Evolutionary conservation across 768 basidiomycete species (phyloP).

Genomic region (Favolaschia claudopus): DNA sequence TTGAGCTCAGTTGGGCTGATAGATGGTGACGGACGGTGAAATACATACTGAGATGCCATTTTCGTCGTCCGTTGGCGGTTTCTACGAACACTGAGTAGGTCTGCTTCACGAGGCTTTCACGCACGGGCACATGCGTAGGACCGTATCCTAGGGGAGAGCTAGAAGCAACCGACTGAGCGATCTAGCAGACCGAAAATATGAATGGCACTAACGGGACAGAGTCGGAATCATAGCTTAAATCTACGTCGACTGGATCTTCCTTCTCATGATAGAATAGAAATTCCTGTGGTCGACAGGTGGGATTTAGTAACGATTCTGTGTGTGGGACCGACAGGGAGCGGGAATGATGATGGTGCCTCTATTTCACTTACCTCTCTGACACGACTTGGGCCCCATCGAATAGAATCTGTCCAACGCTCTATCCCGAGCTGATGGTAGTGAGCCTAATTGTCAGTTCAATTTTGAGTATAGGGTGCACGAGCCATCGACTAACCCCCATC

Average conservation of each 20-base stretch:
- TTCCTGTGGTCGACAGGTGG: slow-evolving; percentile 57
- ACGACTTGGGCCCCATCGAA: slow-evolving; percentile 81
- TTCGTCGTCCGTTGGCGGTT: slow-evolving; percentile 69
- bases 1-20: slow-evolving; percentile 18
- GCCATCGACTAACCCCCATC: slow-evolving; percentile 61
- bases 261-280: slow-evolving; percentile 81
- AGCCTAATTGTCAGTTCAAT: slow-evolving; percentile 6
- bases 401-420: slow-evolving; percentile 84
- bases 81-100: slow-evolving; percentile 83
- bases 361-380: slow-evolving; percentile 69
- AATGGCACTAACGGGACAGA: slow-evolving; percentile 51
- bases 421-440: slow-evolving; percentile 65
- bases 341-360: slow-evolving; percentile 14
- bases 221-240: slow-evolving; percentile 58
- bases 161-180: slow-evolving; percentile 9
- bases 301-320: slow-evolving; percentile 21
- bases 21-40: slow-evolving; percentile 1
- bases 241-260: slow-evolving; percentile 56
- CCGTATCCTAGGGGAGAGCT: slow-evolving; percentile 33
- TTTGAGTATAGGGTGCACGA: slow-evolving; percentile 5
- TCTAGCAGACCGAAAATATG: slow-evolving; percentile 10
- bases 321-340: slow-evolving; percentile 3
- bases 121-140: slow-evolving; percentile 37
- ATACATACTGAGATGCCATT: slow-evolving; percentile 79
- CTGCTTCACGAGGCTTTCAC: slow-evolving; percentile 72